A percentile compares a stretch with the other conserved stretches of the same genome.
phyloP scores from a whole-genome alignment of 495 filamentous ascomycete genomes.

The Penicillium lagena region DNA sequence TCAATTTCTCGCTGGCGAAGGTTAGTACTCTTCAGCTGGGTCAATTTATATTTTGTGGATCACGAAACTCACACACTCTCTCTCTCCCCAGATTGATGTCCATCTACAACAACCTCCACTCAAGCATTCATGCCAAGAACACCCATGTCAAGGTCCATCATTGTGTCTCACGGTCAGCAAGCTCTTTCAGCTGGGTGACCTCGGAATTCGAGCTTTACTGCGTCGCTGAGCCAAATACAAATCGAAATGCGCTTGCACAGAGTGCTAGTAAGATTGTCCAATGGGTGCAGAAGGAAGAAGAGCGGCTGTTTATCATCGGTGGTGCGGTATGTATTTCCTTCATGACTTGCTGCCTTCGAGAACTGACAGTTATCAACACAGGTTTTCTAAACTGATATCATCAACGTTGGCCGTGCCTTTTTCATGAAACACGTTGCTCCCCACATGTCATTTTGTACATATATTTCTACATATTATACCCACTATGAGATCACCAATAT shows the following conservation, averaged over 20 bases:
- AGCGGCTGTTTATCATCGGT: slow-evolving; percentile 90
- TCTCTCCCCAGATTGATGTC: slow-evolving; percentile 56
- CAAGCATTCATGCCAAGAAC: slow-evolving; percentile 74
- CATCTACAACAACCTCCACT: slow-evolving; percentile 78
- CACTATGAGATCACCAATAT: neutral
- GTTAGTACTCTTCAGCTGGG: slow-evolving; percentile 16
- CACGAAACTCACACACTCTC: neutral
- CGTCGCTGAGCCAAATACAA: slow-evolving; percentile 73
- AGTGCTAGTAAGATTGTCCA: slow-evolving; percentile 80
- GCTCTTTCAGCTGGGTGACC: slow-evolving; percentile 83
- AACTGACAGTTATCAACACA: slow-evolving; percentile 3
- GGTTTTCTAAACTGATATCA: slow-evolving; percentile 17
- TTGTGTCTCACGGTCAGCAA: slow-evolving; percentile 62
- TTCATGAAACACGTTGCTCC: too few relatives aligned
- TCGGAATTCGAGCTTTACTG: slow-evolving; percentile 91
- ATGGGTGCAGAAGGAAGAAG: slow-evolving; percentile 88
- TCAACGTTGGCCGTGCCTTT: too few relatives aligned
- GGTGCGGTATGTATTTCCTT: slow-evolving; percentile 58
- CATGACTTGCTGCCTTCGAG: neutral
- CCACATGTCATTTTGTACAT: neutral
- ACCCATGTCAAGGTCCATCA: slow-evolving; percentile 81
- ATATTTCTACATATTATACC: slow-evolving; percentile 4
- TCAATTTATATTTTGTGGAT: neutral
- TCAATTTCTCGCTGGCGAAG: slow-evolving; percentile 59
- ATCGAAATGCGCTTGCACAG: slow-evolving; percentile 72